These are phyloP conservation scores for Apiospora aurea DNA, from an alignment of 2,329 filamentous ascomycete species.

Conservation along the genomic window DNA sequence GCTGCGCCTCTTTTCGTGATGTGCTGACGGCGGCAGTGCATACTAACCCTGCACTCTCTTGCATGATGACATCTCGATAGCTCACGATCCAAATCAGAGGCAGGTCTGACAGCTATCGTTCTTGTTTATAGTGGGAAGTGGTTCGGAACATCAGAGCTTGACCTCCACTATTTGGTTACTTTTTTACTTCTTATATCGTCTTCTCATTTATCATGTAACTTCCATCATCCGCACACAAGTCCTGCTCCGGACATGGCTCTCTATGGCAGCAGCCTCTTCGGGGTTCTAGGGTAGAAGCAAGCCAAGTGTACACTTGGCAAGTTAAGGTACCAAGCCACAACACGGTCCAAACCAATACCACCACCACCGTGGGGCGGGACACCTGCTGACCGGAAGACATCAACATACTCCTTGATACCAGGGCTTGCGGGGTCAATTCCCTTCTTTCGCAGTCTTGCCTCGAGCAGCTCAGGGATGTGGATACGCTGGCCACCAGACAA, in stretches of 20 bases:
- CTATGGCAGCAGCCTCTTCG: conserved; percentile 64
- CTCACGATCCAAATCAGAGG: neutral
- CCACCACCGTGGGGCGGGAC: conserved; percentile 91
- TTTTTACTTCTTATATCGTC: neutral
- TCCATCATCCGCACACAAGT: neutral
- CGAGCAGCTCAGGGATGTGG: conserved; percentile 77
- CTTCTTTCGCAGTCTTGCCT: conserved; percentile 77
- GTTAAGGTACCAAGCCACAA: conserved; percentile 72
- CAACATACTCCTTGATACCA: conserved; percentile 90
- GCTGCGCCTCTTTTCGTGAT: conserved; percentile 12
- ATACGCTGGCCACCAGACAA: conserved; percentile 92
- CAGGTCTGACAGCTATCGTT: neutral
- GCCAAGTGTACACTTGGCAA: conserved; percentile 66
- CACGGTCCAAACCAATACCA: conserved; percentile 87
- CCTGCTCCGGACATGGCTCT: neutral
- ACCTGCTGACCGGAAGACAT: conserved; percentile 80
- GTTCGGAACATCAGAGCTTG: neutral
- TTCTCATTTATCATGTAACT: conserved; percentile 14
- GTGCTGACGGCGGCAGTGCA: conserved; percentile 15
- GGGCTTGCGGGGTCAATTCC: conserved; percentile 78
- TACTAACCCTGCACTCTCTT: neutral
- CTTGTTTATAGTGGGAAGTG: neutral
- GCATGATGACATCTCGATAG: neutral
- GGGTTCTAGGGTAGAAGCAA: conserved; percentile 65
- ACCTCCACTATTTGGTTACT: neutral